Base-by-base conservation (phyloP, 139 green algal species). In the Picochlorum costavermella region DNA sequence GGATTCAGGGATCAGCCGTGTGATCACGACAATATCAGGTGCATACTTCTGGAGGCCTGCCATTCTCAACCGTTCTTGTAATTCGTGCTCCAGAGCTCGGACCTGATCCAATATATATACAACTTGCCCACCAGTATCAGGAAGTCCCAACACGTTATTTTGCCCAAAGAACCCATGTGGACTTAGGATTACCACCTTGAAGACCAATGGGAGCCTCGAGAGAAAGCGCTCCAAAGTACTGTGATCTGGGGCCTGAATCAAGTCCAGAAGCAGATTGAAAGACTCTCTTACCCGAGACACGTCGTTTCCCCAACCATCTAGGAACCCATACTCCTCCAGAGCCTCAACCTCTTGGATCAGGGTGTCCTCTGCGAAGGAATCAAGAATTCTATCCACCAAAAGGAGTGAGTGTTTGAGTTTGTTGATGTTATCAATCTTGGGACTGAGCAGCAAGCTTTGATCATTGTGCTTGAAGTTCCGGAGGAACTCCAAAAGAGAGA, bases 61-160 rank as follows among this genome's bases (percentile, higher is more conserved):
- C 30, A 77, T 71, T 10, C 71, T 50, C 30, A 88, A 73, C 23
- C 84, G 67, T 25, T 57, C 50, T 30, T 61, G 23, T 67, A 92
- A 78, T 75, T 92, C 86, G 16, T 25, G n/a, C 70, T 90, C 84
- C 62, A 90, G 48, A 2, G 81, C 83, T n/a, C 72, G 65, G 33
- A 86, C 73, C 61, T 86, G 73, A 71, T 94, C 86, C 56, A 94
- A 69, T n/a, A 94, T 91, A 77, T 94, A 94, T 40, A 94, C 86
- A 50, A 94, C 81, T 76, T 84, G 77, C 28, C 79, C 75, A 2
- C 76, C 79, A 2, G 84, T 91, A 73, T 90, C 84, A 13, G 84
- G 84, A 64, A 85, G 71, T 36, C 84, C 84, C 55, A 91, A 69
- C 56, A 91, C 84, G 23, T 79, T 78, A 28, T 51, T 56, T 77